Conservation (phyloP, 768 basidiomycete genomes). For the Russula griseocarnosa region DNA sequence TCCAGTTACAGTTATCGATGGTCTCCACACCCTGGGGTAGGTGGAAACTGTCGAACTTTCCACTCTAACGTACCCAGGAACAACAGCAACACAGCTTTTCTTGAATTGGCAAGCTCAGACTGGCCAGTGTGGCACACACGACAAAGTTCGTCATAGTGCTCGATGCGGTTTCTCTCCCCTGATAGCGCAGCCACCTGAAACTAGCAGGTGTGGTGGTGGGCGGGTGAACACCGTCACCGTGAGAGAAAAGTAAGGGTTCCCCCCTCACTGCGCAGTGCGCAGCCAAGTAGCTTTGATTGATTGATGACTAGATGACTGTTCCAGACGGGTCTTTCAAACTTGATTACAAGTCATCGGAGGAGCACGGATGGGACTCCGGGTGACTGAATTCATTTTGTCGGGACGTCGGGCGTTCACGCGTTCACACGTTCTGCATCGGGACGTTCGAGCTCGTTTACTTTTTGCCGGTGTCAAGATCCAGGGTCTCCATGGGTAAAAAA, state of each 20-base stretch:
- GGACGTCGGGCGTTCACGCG: too few species aligned
- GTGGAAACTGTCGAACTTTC: too few species aligned
- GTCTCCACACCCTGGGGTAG: too few species aligned
- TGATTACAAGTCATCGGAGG: neutral
- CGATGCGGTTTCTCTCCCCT: neutral
- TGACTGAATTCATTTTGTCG: neutral
- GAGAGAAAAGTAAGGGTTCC: neutral
- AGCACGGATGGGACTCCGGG: neutral
- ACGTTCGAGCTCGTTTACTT: neutral
- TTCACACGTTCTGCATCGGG: neutral
- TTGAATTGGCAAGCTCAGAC: neutral
- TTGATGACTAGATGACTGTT: neutral
- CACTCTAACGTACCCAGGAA: too few species aligned
- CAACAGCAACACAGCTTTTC: too few species aligned
- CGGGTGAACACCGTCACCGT: too few species aligned
- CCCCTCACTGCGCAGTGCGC: neutral
- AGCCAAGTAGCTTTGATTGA: neutral
- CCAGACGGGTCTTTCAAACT: neutral
- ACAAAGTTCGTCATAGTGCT: too few species aligned
- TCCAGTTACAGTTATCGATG: too few species aligned
- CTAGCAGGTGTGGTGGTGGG: too few species aligned
- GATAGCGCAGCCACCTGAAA: too few species aligned
- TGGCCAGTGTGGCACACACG: neutral
- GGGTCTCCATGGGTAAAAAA: neutral
- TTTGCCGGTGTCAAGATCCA: neutral